Conservation (phyloP, 2,329 filamentous ascomycete genomes). For the Magnaporthiopsis incrustans region DNA sequence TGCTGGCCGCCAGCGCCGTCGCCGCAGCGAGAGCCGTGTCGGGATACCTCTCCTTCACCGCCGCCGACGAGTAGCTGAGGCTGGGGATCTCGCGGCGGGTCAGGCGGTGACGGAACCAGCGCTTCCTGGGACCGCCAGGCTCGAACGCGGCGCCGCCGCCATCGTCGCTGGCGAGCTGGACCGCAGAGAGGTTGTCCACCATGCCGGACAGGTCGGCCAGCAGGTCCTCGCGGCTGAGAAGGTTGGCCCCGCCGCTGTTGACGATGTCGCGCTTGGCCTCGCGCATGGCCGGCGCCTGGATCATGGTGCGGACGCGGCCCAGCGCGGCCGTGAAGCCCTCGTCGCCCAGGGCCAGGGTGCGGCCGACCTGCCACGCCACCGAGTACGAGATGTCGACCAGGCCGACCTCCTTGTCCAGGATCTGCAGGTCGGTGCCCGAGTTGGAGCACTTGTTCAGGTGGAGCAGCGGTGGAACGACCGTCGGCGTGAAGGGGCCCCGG, state of each 20-base stretch:
- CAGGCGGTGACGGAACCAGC: constrained; percentile 1
- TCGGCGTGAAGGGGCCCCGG: constrained; percentile 30
- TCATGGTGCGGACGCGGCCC: constrained; percentile 14
- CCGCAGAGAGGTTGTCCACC: constrained; percentile 3
- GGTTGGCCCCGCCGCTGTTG: not conserved
- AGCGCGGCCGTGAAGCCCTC: constrained; percentile 13
- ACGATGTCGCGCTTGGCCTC: constrained; percentile 11
- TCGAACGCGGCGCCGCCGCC: not conserved
- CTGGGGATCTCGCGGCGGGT: not conserved
- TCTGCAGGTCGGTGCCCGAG: constrained; percentile 22
- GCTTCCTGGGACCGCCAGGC: constrained; percentile 3
- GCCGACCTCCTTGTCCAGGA: constrained; percentile 21
- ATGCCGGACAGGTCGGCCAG: constrained; percentile 4
- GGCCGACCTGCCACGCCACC: constrained; percentile 28
- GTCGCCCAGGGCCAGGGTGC: constrained; percentile 10
- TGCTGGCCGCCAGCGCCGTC: constrained; percentile 9
- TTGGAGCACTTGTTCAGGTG: constrained; percentile 20
- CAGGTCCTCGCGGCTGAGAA: not conserved
- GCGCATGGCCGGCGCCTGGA: constrained; percentile 12
- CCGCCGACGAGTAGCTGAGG: constrained; percentile 1
- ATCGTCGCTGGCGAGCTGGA: not conserved
- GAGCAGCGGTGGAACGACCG: constrained; percentile 10
- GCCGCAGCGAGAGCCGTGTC: constrained; percentile 8
- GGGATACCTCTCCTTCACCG: not conserved
- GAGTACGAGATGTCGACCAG: constrained; percentile 31